phyloP scores from a whole-genome alignment of 352 stramenopile genomes.

The Phytophthora tentaculata region DNA sequence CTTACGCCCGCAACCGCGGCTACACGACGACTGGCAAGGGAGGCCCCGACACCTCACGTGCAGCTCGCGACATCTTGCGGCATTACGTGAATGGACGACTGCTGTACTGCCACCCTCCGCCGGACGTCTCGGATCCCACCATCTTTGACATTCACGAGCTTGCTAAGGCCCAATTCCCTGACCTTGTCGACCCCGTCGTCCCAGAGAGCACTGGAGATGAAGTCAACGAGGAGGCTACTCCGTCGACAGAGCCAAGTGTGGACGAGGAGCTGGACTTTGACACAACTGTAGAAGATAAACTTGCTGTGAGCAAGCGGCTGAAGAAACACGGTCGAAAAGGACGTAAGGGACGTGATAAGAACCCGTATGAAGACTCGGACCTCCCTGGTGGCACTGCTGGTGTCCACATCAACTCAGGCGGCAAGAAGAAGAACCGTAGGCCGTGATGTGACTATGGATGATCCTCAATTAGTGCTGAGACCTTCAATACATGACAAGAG shows the following conservation, averaged over 20 bases:
- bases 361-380: slow-evolving; percentile 95
- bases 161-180: slow-evolving; percentile 63
- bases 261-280: slow-evolving; percentile 73
- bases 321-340: slow-evolving; percentile 97
- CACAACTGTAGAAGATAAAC: slow-evolving; percentile 73
- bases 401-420: slow-evolving; percentile 74
- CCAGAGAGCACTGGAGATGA: slow-evolving; percentile 27
- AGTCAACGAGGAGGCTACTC: slow-evolving; percentile 10
- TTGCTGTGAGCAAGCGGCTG: slow-evolving; percentile 74
- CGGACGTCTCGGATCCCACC: slow-evolving; percentile 56
- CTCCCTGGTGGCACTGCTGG: slow-evolving; percentile 51
- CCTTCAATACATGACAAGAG: slow-evolving; percentile 1
- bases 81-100: slow-evolving; percentile 98
- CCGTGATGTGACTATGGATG: slow-evolving; percentile 28
- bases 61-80: slow-evolving; percentile 95
- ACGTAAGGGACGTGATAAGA: slow-evolving; percentile 96
- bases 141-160: slow-evolving; percentile 84
- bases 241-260: slow-evolving; percentile 15
- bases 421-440: slow-evolving; percentile 79
- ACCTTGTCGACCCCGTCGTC: slow-evolving; percentile 34
- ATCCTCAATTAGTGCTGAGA: slow-evolving; percentile 7
- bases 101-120: slow-evolving; percentile 96
- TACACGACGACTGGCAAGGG: slow-evolving; percentile 95
- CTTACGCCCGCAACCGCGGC: slow-evolving; percentile 86
- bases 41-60: slow-evolving; percentile 95